Evolutionary conservation across 768 basidiomycete genomes (phyloP), one percentile per base, ranked within the genome.

Genomic region (Tricholoma furcatifolium): DNA sequence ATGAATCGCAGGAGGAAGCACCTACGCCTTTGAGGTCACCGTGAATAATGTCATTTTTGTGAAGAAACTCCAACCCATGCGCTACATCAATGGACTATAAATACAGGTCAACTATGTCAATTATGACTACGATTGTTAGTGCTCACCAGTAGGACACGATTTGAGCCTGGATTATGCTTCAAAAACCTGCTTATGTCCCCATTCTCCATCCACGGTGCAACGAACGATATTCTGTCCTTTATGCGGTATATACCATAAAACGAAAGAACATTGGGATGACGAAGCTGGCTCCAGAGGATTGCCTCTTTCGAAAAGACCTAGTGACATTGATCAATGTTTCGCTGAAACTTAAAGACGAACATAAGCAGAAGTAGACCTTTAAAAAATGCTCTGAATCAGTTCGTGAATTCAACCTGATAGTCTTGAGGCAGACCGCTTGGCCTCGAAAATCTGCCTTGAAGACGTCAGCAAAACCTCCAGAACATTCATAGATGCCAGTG

Each of bases 191-290:
- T 17, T 3, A 54, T 27, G 24, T 54, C 35, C 8, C 53, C 47
- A 7, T 48, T 43, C 10, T 38, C 27, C 47, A 54, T 54, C 53
- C 53, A 54, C 5, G 47, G 47, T 11, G 53, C 11, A 8, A 54
- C 42, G 23, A 54, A 43, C 11, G 21, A 49, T n/a, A 48, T 18
- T 12, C 18, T 34, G 14, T 47, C 17, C 11, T 20, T n/a, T 15
- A 48, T 23, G 24, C 23, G 51, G 32, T 42, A 30, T 21, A 54
- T 38, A 9, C 53, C 53, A 20, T 39, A 15, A 20, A 54, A 45
- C 1, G 20, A 35, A 15, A 51, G 43, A 12, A 51, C 36, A 31
- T 51, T 51, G 24, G 20, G 50, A n/a, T 51, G 50, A 10, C 11
- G n/a, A n/a, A 44, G 20, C 8, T 21, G 27, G 12, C 18, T 14